A percentile compares a stretch with the other conserved stretches of the same genome.
phyloP scores from a whole-genome alignment of 345 rosid genomes.

The Raphanus raphanistrum region DNA sequence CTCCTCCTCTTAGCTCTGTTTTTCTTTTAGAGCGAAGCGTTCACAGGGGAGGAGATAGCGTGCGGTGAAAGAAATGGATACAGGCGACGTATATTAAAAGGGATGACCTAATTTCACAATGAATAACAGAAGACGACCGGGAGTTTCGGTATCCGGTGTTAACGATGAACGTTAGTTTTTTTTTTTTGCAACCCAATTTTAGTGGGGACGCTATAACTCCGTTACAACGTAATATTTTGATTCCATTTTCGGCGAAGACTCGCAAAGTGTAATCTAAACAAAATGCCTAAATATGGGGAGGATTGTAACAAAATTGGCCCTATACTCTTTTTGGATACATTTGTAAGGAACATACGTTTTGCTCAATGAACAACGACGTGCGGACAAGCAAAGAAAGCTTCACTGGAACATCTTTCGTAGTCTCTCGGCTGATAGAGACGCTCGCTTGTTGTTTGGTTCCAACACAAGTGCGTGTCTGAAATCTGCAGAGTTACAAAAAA shows the following conservation, averaged over 20 bases:
- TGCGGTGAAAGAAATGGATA: conserved; percentile 10
- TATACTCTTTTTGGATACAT: conserved; percentile 25
- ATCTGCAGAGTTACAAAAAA: conserved; percentile 49
- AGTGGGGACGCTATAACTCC: neutral
- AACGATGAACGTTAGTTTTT: conserved; percentile 7
- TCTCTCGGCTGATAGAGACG: conserved; percentile 71
- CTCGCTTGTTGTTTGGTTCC: conserved; percentile 95
- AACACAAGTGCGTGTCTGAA: conserved; percentile 79
- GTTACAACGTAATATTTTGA: neutral
- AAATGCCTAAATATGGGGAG: conserved; percentile 22
- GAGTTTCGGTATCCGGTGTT: conserved; percentile 13
- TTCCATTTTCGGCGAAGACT: conserved; percentile 13
- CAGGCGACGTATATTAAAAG: conserved; percentile 1
- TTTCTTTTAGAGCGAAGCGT: neutral
- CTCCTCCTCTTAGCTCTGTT: neutral
- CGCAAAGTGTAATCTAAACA: conserved; percentile 2
- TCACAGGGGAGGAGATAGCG: conserved; percentile 22
- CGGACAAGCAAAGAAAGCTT: conserved; percentile 2
- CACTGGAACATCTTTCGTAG: conserved; percentile 57
- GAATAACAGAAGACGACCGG: conserved; percentile 23
- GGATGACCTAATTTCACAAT: neutral
- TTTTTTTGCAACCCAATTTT: conserved; percentile 13
- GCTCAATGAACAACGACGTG: neutral
- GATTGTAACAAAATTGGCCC: conserved; percentile 39
- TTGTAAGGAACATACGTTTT: conserved; percentile 20